phyloP scores from a whole-genome alignment of 2,329 filamentous ascomycete species.

The Pseudogymnoascus sp. region DNA sequence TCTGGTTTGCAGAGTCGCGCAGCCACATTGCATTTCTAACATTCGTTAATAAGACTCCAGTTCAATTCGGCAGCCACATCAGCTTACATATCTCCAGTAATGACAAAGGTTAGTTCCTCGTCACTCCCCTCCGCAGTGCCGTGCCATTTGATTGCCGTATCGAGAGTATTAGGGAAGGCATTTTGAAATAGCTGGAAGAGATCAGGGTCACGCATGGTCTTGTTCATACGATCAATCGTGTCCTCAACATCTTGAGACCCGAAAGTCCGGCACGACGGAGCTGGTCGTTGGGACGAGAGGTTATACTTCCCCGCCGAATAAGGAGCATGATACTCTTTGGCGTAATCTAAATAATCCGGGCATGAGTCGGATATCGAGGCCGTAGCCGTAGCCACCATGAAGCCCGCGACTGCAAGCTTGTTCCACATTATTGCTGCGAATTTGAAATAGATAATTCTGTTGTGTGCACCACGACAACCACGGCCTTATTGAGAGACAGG shows the following conservation, averaged over 20 bases:
- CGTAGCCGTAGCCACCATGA: background rate
- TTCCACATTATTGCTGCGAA: background rate
- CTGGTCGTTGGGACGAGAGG: constrained; percentile 75
- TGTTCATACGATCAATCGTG: constrained; percentile 63
- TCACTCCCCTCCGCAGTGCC: constrained; percentile 50
- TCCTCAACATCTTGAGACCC: constrained; percentile 68
- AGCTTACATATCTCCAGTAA: constrained; percentile 47
- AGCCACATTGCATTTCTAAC: constrained; percentile 91
- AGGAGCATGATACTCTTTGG: constrained; percentile 56
- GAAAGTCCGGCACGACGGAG: constrained; percentile 71
- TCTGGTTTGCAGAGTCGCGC: constrained; percentile 71
- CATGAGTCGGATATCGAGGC: constrained; percentile 32
- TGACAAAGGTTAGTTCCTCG: constrained; percentile 57
- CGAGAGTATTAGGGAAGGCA: constrained; percentile 66
- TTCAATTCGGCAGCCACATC: constrained; percentile 35
- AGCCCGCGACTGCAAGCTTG: background rate
- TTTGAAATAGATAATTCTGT: background rate
- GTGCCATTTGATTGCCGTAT: constrained; percentile 65
- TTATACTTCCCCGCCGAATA: constrained; percentile 68
- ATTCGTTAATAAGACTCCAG: constrained; percentile 35
- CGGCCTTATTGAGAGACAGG: constrained; percentile 1
- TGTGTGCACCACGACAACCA: background rate
- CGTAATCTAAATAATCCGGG: constrained; percentile 59
- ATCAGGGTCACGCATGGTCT: constrained; percentile 67
- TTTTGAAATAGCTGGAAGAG: constrained; percentile 66